These are phyloP conservation scores for Suillus luteus DNA, from an alignment of 768 basidiomycete species.

Conservation along the genomic window DNA sequence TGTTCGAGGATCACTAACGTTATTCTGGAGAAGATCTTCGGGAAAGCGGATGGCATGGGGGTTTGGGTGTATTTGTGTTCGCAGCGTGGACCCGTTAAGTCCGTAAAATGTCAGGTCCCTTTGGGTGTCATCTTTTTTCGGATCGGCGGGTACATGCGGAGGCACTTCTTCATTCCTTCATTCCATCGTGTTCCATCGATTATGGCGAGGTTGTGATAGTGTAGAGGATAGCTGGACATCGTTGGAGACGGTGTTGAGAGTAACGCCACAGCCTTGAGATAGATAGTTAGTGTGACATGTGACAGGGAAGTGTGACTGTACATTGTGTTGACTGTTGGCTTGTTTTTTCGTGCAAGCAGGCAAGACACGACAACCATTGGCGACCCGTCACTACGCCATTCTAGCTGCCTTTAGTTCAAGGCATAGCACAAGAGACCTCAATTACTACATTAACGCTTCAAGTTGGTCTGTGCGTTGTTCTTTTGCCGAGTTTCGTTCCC, in stretches of 20 bases:
- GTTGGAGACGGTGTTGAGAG: constrained; percentile 12
- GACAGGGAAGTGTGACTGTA: constrained; percentile 27
- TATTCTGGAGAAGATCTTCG: constrained; percentile 7
- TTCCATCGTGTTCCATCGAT: constrained; percentile 9
- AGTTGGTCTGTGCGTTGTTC: constrained; percentile 5
- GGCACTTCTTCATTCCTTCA: constrained; percentile 15
- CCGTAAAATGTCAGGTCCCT: constrained; percentile 24
- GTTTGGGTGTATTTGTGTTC: constrained; percentile 17
- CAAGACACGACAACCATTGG: constrained; percentile 11
- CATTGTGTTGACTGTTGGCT: constrained; percentile 13
- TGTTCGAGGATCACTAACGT: constrained; percentile 11
- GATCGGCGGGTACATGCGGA: constrained; percentile 18
- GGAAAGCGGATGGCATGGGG: constrained; percentile 6
- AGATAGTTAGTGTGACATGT: constrained; percentile 28
- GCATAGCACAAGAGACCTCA: not conserved
- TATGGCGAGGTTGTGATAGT: not conserved
- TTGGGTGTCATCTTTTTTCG: constrained; percentile 23
- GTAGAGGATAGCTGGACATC: constrained; percentile 5
- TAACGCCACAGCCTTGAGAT: constrained; percentile 18
- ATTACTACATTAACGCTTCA: constrained; percentile 1
- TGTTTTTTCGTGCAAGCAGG: constrained; percentile 14
- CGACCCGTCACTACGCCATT: constrained; percentile 1
- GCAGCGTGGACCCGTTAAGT: constrained; percentile 20
- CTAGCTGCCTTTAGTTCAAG: not conserved
- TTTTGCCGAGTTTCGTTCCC: constrained; percentile 17